A percentile compares a stretch with the other conserved stretches of the same genome.
These are phyloP conservation scores for Cutaneotrichosporon cavernicola DNA, from an alignment of 1,284 basidiomycete species.

Conservation along the genomic window DNA sequence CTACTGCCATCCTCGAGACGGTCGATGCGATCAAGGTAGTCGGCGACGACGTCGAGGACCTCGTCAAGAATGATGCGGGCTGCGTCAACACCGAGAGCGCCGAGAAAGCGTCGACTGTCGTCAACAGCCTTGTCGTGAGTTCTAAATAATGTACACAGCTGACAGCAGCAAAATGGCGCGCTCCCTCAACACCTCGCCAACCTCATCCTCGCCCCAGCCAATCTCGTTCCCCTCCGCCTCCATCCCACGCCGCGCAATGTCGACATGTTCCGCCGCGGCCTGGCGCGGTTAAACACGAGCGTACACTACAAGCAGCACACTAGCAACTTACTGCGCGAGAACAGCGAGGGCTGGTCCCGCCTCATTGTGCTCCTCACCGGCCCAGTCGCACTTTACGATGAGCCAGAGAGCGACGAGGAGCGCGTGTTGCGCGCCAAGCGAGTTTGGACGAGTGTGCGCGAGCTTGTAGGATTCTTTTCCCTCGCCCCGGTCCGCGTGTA, in stretches of 20 bases:
- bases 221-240: constrained; percentile 31
- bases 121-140: constrained; percentile 19
- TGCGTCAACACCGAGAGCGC: not conserved
- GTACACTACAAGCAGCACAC: constrained; percentile 90
- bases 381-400: constrained; percentile 55
- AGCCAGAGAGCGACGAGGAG: constrained; percentile 13
- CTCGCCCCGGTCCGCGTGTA: constrained; percentile 91
- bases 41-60: constrained; percentile 14
- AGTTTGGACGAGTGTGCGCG: constrained; percentile 83
- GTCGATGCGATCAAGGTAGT: constrained; percentile 19
- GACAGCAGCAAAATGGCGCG: constrained; percentile 12
- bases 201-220: constrained; percentile 33
- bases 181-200: constrained; percentile 32
- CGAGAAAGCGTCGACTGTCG: constrained; percentile 11
- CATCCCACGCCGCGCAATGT: constrained; percentile 38
- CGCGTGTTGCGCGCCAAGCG: constrained; percentile 63
- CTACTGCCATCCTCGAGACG: constrained; percentile 18
- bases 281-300: constrained; percentile 41
- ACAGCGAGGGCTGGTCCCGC: constrained; percentile 95
- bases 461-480: constrained; percentile 91
- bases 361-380: constrained; percentile 76
- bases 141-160: not conserved
- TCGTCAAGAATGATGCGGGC: not conserved
- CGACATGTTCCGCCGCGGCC: constrained; percentile 29
- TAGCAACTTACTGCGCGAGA: constrained; percentile 94